Base-by-base conservation (phyloP, 768 basidiomycete species). In the Coprinopsis marcescibilis region DNA sequence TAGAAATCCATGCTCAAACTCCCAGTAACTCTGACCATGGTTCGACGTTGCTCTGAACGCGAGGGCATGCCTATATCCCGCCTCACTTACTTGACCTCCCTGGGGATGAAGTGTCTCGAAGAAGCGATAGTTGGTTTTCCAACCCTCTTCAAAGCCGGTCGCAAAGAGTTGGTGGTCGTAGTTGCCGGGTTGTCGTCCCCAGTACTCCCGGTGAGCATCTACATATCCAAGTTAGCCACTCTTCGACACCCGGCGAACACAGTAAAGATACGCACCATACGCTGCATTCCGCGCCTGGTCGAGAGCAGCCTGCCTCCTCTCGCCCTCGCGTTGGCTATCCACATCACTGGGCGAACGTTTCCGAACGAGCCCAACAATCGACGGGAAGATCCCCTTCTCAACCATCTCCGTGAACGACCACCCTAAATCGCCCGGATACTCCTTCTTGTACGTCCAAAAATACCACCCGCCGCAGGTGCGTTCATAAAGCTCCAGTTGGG, bases 381-480 rank as follows among this genome's bases (percentile, higher is more conserved):
- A 15, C 0, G 85, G 87, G 54, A 89, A 76, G 3, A 85, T 77
- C 5, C 81, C 82, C 2, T 70, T 72, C 20, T 68, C 69, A 1
- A 77, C 73, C 0, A 84, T 82, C 60, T 89, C 81, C 48, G 72
- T 68, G 29, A 84, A 75, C 23, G 77, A 78, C 89, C 89, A 90
- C 1, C 88, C 88, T 3, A 66, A 72, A 64, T 91, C 89, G 45
- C 81, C 80, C 3, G 59, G 61, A 3, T 65, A 58, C 41, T 80
- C 73, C 61, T 89, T 88, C 69, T 81, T 89, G 58, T 80, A 84
- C 29, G 85, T 89, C 89, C 89, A 89, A 59, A 85, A 91, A 66
- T 82, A 91, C 75, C 77, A 85, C 3, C 89, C 89, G 0, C 76
- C 78, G 49, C 85, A 83, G 27, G 64, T 54, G 37, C 63, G 60